A percentile compares a stretch with the other conserved stretches of the same genome.
Conservation (phyloP, 441 rosid species). For the Populus trichocarpa region DNA sequence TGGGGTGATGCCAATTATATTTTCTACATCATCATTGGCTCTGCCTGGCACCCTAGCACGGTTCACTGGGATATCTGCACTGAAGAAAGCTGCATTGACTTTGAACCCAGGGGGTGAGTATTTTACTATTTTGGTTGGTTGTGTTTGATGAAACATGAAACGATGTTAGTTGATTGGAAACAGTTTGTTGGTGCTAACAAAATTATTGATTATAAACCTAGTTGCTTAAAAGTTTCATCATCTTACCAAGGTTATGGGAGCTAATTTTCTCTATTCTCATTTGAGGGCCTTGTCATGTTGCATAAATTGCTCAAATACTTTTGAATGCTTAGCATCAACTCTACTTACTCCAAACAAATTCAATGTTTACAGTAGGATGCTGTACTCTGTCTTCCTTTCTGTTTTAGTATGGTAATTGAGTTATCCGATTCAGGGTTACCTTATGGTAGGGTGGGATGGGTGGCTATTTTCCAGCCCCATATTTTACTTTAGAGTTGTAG, state of each 20-base stretch:
- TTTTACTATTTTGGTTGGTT: conserved; percentile 2
- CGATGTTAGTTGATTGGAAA: background rate
- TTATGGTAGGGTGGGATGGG: background rate
- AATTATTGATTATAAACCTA: background rate
- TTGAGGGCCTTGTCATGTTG: background rate
- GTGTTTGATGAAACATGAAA: conserved; percentile 13
- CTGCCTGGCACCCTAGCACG: conserved; percentile 97
- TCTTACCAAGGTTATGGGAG: background rate
- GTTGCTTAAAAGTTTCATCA: background rate
- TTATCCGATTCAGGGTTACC: background rate
- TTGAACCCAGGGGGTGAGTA: conserved; percentile 87
- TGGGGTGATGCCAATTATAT: conserved; percentile 98
- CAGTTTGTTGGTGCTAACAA: background rate
- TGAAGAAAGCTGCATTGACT: conserved; percentile 82
- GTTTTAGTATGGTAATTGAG: background rate
- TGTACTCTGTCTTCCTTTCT: background rate
- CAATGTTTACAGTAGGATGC: background rate
- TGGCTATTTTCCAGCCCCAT: too few species aligned
- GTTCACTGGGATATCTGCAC: conserved; percentile 74
- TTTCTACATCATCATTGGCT: conserved; percentile 92
- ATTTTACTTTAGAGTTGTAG: background rate
- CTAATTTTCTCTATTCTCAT: background rate
- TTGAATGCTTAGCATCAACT: background rate
- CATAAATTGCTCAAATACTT: background rate
- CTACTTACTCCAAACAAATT: background rate